Percentiles rank a stretch among this genome's conserved stretches.
phyloP scores from a whole-genome alignment of 768 basidiomycete genomes.

The Russula olivacea region DNA sequence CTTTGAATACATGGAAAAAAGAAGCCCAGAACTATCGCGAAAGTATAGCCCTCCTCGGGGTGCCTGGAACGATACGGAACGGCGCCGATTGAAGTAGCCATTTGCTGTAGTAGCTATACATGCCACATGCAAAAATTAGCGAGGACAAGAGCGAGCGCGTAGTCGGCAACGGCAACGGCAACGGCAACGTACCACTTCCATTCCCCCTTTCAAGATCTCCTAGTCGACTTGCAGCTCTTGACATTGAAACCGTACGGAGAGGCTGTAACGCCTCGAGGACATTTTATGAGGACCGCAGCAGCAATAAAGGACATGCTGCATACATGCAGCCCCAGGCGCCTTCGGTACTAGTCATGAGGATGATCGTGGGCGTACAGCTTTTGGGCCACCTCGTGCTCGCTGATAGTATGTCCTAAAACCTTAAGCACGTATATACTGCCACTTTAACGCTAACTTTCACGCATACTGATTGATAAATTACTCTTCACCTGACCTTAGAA shows the following conservation, averaged over 20 bases:
- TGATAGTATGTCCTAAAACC: background rate
- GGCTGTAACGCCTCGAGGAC: background rate
- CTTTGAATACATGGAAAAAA: conserved; percentile 5
- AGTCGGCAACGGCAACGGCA: too few species aligned
- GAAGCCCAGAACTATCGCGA: background rate
- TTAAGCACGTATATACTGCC: background rate
- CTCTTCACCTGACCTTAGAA: too few species aligned
- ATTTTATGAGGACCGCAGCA: background rate
- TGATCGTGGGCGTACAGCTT: background rate
- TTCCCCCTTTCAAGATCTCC: background rate
- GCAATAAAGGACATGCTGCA: background rate
- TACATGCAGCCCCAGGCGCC: background rate
- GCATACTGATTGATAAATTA: too few species aligned
- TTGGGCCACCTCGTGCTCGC: too few species aligned
- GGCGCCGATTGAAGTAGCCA: background rate
- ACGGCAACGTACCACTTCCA: background rate
- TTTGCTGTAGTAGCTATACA: background rate
- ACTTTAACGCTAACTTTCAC: too few species aligned
- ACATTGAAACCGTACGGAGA: background rate
- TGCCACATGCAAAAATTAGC: background rate
- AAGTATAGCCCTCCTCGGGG: background rate
- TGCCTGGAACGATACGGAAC: background rate
- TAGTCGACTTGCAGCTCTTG: background rate
- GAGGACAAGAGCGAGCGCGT: background rate
- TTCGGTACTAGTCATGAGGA: background rate